These are phyloP conservation scores for Apiospora saccharicola DNA, from an alignment of 2,329 filamentous ascomycete genomes.

Conservation along the genomic window DNA sequence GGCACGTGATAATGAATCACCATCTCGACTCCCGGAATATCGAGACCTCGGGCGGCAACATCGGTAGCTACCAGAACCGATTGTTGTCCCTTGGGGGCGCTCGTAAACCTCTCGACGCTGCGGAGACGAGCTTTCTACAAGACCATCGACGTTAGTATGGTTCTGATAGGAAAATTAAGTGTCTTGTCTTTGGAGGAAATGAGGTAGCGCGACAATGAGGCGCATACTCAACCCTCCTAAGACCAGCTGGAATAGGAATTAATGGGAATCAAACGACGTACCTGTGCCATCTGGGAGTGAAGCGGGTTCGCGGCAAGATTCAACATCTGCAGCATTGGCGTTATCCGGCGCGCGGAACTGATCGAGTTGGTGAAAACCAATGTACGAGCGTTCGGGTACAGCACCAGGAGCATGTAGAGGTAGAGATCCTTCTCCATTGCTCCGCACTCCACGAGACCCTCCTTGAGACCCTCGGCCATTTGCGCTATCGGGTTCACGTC, in stretches of 20 bases:
- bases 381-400: slow-evolving; percentile 81
- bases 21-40: slow-evolving; percentile 88
- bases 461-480: slow-evolving; percentile 85
- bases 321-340: slow-evolving; percentile 84
- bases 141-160: too few species aligned
- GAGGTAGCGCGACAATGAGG: too few species aligned
- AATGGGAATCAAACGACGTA: too few species aligned
- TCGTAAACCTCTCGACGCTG: slow-evolving; percentile 87
- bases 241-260: too few species aligned
- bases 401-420: slow-evolving; percentile 84
- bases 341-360: slow-evolving; percentile 84
- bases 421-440: slow-evolving; percentile 98
- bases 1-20: slow-evolving; percentile 97
- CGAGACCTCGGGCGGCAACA: slow-evolving; percentile 90
- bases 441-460: slow-evolving; percentile 90
- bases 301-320: slow-evolving; percentile 78
- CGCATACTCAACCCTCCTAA: too few species aligned
- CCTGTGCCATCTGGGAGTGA: slow-evolving; percentile 91
- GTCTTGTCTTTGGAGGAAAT: too few species aligned
- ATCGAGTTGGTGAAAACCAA: slow-evolving; percentile 97
- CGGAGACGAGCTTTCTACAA: slow-evolving; percentile 82
- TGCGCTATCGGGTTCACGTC: slow-evolving; percentile 90
- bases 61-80: slow-evolving; percentile 90
- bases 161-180: too few species aligned
- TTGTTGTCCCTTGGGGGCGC: slow-evolving; percentile 57